Base-by-base conservation (phyloP, 2,329 filamentous ascomycete genomes). In the Penicillium sp. region DNA sequence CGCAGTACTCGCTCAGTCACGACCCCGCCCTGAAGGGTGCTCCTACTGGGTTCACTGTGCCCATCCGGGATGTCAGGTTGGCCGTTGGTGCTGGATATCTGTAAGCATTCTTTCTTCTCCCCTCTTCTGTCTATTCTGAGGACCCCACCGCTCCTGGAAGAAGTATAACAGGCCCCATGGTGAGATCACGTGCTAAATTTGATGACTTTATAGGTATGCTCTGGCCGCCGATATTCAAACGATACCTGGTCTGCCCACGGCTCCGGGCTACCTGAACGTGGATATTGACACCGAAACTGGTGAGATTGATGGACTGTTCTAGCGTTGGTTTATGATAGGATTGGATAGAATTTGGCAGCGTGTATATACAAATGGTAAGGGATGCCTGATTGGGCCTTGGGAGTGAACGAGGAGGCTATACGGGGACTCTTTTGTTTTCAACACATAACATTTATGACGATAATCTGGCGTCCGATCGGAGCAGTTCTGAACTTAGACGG, bases 181-280 rank as follows among this genome's bases (percentile, higher is more conserved):
- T 30, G 19, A 13, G 35, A 74, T 83, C 65, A 54, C 7, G 58
- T 38, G 43, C 65, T 68, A 61, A 63, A 42, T 22, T 40, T 6
- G 49, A 53, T 40, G 48, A 33, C 48, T 35, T 57, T 51, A 14
- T 67, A 90, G 90, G 57, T 97, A 97, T 71, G 95, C 95, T 6
- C 85, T 98, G 63, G 95, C 95, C 57, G 95, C 95, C 14, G 95
- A 99, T 74, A 98, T 99, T 68, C 95, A 98, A 83, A 99, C 95
- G 1, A 99, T 99, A 66, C 95, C 95, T 14, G 95, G 95, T 63
- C 82, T 99, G 66, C 94, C 94, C 10, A 98, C 95, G 8, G 94
- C 94, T 22, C 95, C 94, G 8, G 95, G 95, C 11, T 98, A 98
- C 75, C 82, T 98, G 64, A 97, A 97, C 71, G 93, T 97, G 49